Base-by-base conservation (phyloP, 805 yeast genomes). In the Cyberlindnera bimundalis region DNA sequence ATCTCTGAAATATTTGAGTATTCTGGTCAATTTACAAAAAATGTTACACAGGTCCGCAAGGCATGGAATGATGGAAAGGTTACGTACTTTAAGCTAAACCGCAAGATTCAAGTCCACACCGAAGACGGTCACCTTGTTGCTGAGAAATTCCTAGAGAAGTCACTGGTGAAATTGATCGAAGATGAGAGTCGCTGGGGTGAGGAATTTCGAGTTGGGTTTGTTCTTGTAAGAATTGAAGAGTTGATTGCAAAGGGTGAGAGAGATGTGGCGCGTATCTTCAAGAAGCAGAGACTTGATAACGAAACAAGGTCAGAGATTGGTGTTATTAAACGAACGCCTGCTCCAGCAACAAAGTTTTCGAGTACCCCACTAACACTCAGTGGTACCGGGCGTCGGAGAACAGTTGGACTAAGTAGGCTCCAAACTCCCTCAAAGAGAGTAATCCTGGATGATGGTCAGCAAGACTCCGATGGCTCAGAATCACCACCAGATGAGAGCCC, bases 61-160 rank as follows among this genome's bases (percentile, higher is more conserved):
- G 29, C 39, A 14, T 57, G 60, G 59, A 31, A 37, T 14, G 61
- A 57, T 21, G 61, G 61, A 8, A 42, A 27, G 32, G 40, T 53
- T 10, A 45, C 42, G 19, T 49, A 37, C 43, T 55, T 36, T 43
- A 48, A 39, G 30, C 36, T 49, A 43, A 57, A 57, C 37, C 41
- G 45, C 27, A 54, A 54, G 45, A 38, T 47, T 4, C 51, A 48
- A 30, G 41, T 57, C 3, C 43, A 40, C 21, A 46, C 40, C 3
- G 47, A 45, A 11, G 49, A 39, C 16, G 46, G 46, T 9, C 28
- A 49, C 10, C 27, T 53, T 11, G 42, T 55, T 1, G 37, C 55
- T 0, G 42, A 48, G 18, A 24, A 35, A 5, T 51, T 55, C 31
- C 19, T 52, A 13, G 40, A 38, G 14, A 51, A 47, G 16, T 40